Evolutionary conservation across 2,329 filamentous ascomycete species (phyloP).

Genomic region (Cyphellophora attinorum): DNA sequence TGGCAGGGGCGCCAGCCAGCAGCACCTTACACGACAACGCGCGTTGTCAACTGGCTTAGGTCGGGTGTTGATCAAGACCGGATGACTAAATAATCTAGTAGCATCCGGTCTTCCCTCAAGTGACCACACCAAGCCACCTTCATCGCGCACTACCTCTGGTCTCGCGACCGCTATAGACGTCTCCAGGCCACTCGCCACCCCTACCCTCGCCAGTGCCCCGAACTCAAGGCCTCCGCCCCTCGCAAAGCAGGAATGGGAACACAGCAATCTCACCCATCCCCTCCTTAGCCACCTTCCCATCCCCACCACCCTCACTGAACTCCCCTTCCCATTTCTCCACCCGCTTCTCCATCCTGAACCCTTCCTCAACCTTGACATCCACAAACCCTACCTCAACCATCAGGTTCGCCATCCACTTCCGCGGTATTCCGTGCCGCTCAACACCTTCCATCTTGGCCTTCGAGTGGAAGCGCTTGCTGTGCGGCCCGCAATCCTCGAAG

Average conservation of each 20-base stretch:
- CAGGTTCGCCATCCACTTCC: conserved; percentile 30
- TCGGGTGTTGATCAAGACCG: too few species aligned
- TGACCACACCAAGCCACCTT: too few species aligned
- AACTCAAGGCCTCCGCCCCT: too few species aligned
- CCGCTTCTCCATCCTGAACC: conserved; percentile 41
- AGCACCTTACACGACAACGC: too few species aligned
- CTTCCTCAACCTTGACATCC: conserved; percentile 37
- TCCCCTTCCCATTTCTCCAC: conserved; percentile 40
- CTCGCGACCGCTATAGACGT: too few species aligned
- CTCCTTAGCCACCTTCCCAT: conserved; percentile 2
- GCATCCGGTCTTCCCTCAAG: too few species aligned
- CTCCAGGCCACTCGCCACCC: too few species aligned
- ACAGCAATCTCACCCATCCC: conserved; percentile 24
- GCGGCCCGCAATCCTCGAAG: conserved; percentile 47
- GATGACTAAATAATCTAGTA: too few species aligned
- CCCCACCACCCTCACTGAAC: conserved; percentile 8
- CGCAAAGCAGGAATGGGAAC: conserved; percentile 34
- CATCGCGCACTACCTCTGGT: too few species aligned
- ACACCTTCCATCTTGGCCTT: conserved; percentile 43
- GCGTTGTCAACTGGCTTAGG: too few species aligned
- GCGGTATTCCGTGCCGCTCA: conserved; percentile 43
- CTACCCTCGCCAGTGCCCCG: too few species aligned
- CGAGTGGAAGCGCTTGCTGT: conserved; percentile 44
- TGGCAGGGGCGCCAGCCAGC: too few species aligned
- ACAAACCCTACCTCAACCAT: conserved; percentile 40